Evolutionary conservation across 2,329 filamentous ascomycete genomes (phyloP).

Genomic region (Cordyceps fumosorosea): DNA sequence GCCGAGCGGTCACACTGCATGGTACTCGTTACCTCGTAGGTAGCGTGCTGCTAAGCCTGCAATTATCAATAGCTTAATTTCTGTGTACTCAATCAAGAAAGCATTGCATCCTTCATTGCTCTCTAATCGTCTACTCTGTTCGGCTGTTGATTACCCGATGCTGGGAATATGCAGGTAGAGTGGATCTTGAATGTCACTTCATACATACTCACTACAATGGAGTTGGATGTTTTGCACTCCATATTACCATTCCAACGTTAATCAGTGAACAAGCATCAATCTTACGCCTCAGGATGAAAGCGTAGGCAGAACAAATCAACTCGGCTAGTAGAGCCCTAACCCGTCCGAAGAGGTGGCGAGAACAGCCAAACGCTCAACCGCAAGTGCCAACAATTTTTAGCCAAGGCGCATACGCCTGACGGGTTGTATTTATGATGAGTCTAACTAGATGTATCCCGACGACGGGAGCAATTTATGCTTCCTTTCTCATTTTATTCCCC

Average conservation of each 20-base stretch:
- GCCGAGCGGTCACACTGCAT: not conserved
- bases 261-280: no score
- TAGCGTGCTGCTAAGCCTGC: not conserved
- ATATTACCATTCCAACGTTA: no score
- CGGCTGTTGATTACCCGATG: no score
- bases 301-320: not conserved
- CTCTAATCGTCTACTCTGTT: no score
- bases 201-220: not conserved
- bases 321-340: not conserved
- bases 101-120: not conserved
- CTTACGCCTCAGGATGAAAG: no score
- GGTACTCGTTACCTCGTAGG: no score
- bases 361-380: not conserved
- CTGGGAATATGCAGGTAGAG: not conserved
- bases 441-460: constrained; percentile 12
- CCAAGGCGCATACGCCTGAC: constrained; percentile 3
- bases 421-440: constrained; percentile 8
- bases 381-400: not conserved
- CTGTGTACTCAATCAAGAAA: not conserved
- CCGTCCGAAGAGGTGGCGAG: not conserved
- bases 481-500: constrained; percentile 9
- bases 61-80: not conserved
- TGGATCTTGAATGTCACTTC: not conserved
- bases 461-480: constrained; percentile 10
- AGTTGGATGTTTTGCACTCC: no score